phyloP scores from a whole-genome alignment of 176 grass and related monocot genomes.

The Rhipidocladum racemiflorum region DNA sequence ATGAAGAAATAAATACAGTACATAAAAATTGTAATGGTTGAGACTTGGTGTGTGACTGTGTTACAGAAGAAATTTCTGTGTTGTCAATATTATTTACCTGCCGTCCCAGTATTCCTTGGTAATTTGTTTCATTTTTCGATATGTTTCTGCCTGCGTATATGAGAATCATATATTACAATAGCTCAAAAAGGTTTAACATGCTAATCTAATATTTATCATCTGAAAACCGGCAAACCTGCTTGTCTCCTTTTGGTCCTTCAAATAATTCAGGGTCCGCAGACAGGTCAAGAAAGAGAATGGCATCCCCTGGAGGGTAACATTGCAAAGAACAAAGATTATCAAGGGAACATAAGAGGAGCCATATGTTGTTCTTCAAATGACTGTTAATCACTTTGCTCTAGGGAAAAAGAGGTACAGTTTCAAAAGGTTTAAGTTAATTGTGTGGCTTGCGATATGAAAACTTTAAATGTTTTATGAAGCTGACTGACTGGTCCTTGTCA shows the following conservation, averaged over 20 bases:
- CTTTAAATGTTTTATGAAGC: conserved; percentile 22
- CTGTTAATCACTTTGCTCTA: background rate
- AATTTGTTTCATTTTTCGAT: conserved; percentile 86
- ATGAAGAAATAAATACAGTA: background rate
- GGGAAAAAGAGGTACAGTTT: background rate
- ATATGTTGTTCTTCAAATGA: background rate
- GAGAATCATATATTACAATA: conserved; percentile 29
- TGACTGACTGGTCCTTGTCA: background rate
- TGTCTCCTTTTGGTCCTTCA: conserved; percentile 77
- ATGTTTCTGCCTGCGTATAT: conserved; percentile 69
- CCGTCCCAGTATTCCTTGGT: conserved; percentile 72
- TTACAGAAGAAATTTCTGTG: background rate
- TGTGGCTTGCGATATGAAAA: background rate
- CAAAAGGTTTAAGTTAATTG: background rate
- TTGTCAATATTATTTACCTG: conserved; percentile 50
- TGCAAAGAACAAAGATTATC: conserved; percentile 4
- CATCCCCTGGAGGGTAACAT: conserved; percentile 55
- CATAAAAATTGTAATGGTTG: background rate
- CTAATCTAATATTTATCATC: conserved; percentile 21
- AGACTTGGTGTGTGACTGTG: background rate
- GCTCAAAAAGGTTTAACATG: conserved; percentile 25
- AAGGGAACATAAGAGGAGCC: background rate
- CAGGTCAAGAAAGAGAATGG: conserved; percentile 78
- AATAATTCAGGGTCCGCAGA: conserved; percentile 84
- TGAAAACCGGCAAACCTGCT: conserved; percentile 80